phyloP scores from a whole-genome alignment of 2,329 filamentous ascomycete species.

The Neophaeococcomyces aloes region DNA sequence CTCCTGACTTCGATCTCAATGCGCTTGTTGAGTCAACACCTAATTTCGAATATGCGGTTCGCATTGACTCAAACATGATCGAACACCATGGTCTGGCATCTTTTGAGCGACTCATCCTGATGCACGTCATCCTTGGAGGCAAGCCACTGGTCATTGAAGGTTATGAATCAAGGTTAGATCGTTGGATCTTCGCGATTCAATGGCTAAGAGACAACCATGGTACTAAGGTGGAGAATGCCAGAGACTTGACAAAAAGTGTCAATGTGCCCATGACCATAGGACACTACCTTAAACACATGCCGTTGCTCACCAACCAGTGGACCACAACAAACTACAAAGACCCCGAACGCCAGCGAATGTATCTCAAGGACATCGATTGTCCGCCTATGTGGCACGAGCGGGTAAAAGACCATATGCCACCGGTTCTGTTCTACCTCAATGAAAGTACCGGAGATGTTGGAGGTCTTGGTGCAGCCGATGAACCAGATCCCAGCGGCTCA shows the following conservation, averaged over 20 bases:
- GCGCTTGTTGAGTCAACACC: conserved; percentile 63
- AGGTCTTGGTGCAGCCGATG: conserved; percentile 45
- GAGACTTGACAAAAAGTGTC: conserved; percentile 62
- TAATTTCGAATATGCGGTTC: conserved; percentile 79
- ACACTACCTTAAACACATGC: conserved; percentile 85
- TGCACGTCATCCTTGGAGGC: conserved; percentile 74
- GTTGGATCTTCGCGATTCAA: conserved; percentile 63
- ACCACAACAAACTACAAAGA: conserved; percentile 65
- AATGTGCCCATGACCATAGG: conserved; percentile 77
- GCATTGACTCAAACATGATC: conserved; percentile 70
- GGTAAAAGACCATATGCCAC: conserved; percentile 65
- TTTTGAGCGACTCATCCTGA: conserved; percentile 74
- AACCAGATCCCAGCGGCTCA: conserved; percentile 31
- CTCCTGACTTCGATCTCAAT: conserved; percentile 70
- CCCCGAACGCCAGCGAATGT: conserved; percentile 71
- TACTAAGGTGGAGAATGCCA: conserved; percentile 74
- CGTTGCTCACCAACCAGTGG: conserved; percentile 73
- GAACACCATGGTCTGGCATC: conserved; percentile 62
- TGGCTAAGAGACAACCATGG: conserved; percentile 75
- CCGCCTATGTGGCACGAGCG: conserved; percentile 76
- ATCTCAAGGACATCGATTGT: conserved; percentile 95
- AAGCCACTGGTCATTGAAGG: conserved; percentile 86
- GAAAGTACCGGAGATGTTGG: conserved; percentile 55
- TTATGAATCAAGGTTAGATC: conserved; percentile 66
- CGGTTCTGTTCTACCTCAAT: conserved; percentile 81